phyloP scores from a whole-genome alignment of 345 rosid species.

The Salix exigua region DNA sequence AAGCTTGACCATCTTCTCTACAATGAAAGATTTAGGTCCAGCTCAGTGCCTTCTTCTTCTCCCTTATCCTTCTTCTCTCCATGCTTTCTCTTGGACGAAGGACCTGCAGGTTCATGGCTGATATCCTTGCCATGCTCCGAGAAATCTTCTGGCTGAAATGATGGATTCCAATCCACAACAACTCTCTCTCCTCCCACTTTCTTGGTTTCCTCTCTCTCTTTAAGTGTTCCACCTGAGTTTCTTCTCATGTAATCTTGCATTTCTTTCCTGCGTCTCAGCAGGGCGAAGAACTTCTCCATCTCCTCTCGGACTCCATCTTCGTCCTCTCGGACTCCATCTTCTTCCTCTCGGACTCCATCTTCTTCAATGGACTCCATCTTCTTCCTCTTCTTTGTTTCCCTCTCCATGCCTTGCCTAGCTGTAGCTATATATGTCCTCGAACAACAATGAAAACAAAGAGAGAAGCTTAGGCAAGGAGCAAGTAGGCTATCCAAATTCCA shows the following conservation, averaged over 20 bases:
- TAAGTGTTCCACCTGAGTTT: background rate
- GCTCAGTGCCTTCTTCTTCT: conserved; percentile 11
- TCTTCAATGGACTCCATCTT: conserved; percentile 22
- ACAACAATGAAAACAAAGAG: background rate
- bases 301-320: conserved; percentile 39
- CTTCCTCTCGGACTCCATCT: background rate
- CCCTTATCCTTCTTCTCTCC: conserved; percentile 11
- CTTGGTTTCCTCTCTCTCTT: conserved; percentile 5
- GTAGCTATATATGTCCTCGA: background rate
- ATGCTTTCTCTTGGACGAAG: conserved; percentile 11
- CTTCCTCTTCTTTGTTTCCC: conserved; percentile 41
- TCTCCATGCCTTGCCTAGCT: conserved; percentile 26
- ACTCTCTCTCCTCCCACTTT: background rate
- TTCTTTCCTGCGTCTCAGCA: conserved; percentile 48
- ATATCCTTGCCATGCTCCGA: conserved; percentile 7
- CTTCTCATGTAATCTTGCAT: conserved; percentile 20
- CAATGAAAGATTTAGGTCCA: conserved; percentile 55
- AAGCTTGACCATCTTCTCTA: conserved; percentile 13
- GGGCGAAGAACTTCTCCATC: conserved; percentile 54
- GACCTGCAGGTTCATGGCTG: conserved; percentile 1
- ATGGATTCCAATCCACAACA: conserved; percentile 30
- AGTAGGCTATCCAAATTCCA: background rate
- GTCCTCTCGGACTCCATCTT: too few species aligned
- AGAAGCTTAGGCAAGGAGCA: background rate
- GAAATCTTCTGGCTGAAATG: conserved; percentile 54